Evolutionary conservation across 2,329 filamentous ascomycete species (phyloP), one percentile per base, ranked within the genome.

Genomic region (Xylaria arbuscula): DNA sequence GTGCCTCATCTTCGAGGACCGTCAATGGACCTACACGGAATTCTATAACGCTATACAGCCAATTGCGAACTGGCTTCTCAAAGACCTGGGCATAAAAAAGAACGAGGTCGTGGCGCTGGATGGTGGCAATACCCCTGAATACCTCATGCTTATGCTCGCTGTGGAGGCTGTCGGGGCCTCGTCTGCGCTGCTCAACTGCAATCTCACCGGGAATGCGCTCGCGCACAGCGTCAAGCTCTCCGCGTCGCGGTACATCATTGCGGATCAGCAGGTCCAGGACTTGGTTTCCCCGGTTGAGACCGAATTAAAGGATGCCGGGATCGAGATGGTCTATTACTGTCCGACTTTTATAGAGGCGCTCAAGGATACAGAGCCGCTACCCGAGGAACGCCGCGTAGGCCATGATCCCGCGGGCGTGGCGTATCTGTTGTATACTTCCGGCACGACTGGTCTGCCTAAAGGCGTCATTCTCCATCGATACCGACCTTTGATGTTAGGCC

Each of bases 391-490:
- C 57, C 84, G 89, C 28, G 78, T 80, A 1, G 80, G 80, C 2
- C 81, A 90, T 1, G 80, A 82, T 54, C 83, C 81, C 0, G 78
- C 82, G 8, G 88, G 83, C 70, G 86, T 89, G 0, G 82, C 87
- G 63, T 85, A 84, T 48, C 78, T 94, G 22, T 86, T 94, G 70
- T 94, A 93, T 78, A 94, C 92, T 0, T 88, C 89, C 62, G 92
- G 92, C 38, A 94, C 92, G 0, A 94, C 92, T 0, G 92, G 92
- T 7, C 80, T 92, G 70, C 91, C 92, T 7, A 94, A 94, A 77
- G 92, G 87, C 1, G 90, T 89, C 69, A 78, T 86, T 0, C 88
- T 91, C 69, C 85, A 85, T 22, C 84, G 86, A 1, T 59, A n/a
- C 75, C 58, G 83, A 76, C 13, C 67, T 68, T 34, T 78, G 62